Evolutionary conservation across 257 asterid species (phyloP).

Genomic region (Nicotiana attenuata): DNA sequence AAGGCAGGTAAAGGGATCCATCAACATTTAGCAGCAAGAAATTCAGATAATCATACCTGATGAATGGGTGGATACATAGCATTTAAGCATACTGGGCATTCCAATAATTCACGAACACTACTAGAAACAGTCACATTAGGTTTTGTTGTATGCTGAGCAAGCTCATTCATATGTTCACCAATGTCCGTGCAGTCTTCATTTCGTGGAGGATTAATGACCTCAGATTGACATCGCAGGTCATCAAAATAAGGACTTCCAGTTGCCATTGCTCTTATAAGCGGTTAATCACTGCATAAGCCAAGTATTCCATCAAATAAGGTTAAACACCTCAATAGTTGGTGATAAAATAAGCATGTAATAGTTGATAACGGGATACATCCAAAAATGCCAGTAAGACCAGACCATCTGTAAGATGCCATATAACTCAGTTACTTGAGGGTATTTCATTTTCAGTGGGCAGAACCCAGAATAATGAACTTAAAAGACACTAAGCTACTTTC

Average conservation of each 20-base stretch:
- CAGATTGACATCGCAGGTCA: too few species aligned
- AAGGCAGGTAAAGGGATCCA: background rate
- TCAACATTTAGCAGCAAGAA: background rate
- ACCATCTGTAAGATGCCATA: background rate
- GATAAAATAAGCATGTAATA: background rate
- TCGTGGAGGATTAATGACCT: too few species aligned
- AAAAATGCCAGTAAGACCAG: background rate
- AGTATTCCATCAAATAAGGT: background rate
- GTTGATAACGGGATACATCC: background rate
- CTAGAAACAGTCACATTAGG: too few species aligned
- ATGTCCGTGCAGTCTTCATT: too few species aligned
- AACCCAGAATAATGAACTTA: background rate
- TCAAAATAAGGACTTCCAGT: too few species aligned
- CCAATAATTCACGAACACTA: too few species aligned
- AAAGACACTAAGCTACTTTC: background rate
- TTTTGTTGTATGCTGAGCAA: too few species aligned
- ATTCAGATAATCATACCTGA: slow-evolving; percentile 9
- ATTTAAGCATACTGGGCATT: too few species aligned
- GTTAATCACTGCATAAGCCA: background rate
- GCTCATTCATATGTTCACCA: too few species aligned
- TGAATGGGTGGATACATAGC: too few species aligned
- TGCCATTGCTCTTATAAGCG: too few species aligned
- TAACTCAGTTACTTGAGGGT: background rate
- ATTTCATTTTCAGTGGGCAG: background rate
- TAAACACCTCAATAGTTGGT: background rate